Evolutionary conservation across 2,329 filamentous ascomycete species (phyloP), one percentile per base, ranked within the genome.

Genomic region (Dichotomopilus funicola): DNA sequence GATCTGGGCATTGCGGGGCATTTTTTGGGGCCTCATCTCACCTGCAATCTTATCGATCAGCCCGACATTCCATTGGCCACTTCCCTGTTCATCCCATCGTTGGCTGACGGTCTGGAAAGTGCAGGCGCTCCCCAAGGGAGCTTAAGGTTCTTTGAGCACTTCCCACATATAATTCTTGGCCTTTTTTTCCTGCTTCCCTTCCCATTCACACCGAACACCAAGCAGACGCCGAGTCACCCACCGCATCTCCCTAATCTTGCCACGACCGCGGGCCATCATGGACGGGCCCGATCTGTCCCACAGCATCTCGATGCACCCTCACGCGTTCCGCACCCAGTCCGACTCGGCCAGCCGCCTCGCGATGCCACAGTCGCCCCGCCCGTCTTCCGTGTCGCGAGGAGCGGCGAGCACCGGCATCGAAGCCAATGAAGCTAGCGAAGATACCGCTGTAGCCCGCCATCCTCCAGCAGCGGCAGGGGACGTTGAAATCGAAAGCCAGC

Each of bases 401-500:
- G 57, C 46, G 35, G 61, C 63, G 10, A 65, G 64, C 54, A 65
- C 64, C 8, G 64, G 43, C 3, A 40, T 64, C 46, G 62, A 65
- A 54, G 48, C 63, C 41, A 59, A 33, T 5, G 61, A 55, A 12
- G 59, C 59, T 3, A 55, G 49, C 35, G 60, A 58, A 35, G 62
- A 64, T 11, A 55, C 56, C 3, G 56, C 62, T 19, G 48, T 63
- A 8, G 49, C 58, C 55, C 59, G 64, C 2, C 64, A 66, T 50
- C 53, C 53, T 8, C 40, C 60, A 7, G 44, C 12, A 12, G 48
- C 62, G 5, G 60, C 65, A 19, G 69, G 67, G 19, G 78, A 82
- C 51, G 71, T 81, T 51, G 80, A 82, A 66, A 71, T 81, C 45
- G 80, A 82, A 67, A 74, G 72, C 61, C 77, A 79, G 62, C 63